phyloP scores from a whole-genome alignment of 768 basidiomycete genomes.

The Rhodosporidiobolus odoratus region DNA sequence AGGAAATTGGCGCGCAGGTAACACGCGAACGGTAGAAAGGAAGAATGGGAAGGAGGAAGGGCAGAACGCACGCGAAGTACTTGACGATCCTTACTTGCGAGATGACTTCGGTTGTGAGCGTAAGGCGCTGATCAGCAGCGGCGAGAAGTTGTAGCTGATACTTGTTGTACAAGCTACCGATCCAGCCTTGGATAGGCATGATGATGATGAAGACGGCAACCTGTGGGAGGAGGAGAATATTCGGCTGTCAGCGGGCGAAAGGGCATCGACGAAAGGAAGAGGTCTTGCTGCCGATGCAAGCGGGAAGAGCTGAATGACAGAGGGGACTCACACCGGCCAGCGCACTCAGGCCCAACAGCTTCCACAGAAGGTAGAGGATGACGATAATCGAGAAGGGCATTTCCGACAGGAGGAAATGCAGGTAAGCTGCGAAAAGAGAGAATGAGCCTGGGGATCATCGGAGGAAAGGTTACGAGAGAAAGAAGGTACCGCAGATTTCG shows the following conservation, averaged over 20 bases:
- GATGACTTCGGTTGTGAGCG: constrained; percentile 50
- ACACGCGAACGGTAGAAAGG: constrained; percentile 57
- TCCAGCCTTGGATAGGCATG: constrained; percentile 34
- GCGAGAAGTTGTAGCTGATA: constrained; percentile 44
- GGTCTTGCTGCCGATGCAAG: too few species aligned
- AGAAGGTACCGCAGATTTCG: constrained; percentile 39
- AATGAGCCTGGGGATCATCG: too few species aligned
- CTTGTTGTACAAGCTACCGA: constrained; percentile 37
- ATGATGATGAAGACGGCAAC: constrained; percentile 37
- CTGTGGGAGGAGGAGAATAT: constrained; percentile 1
- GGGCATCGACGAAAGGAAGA: neutral
- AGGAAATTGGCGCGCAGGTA: too few species aligned
- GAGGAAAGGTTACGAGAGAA: too few species aligned
- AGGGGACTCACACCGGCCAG: constrained; percentile 30
- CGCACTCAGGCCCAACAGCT: constrained; percentile 39
- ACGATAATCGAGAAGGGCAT: constrained; percentile 31
- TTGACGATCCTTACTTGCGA: constrained; percentile 49
- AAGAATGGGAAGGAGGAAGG: neutral
- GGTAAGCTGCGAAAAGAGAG: too few species aligned
- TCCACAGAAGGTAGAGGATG: constrained; percentile 22
- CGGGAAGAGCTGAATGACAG: neutral
- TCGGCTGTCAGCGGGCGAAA: too few species aligned
- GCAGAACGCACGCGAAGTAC: constrained; percentile 44
- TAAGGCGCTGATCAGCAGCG: constrained; percentile 49
- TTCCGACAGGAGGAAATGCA: constrained; percentile 39